Evolutionary conservation across 805 yeast genomes (phyloP).

Genomic region (Priceomyces carsonii): DNA sequence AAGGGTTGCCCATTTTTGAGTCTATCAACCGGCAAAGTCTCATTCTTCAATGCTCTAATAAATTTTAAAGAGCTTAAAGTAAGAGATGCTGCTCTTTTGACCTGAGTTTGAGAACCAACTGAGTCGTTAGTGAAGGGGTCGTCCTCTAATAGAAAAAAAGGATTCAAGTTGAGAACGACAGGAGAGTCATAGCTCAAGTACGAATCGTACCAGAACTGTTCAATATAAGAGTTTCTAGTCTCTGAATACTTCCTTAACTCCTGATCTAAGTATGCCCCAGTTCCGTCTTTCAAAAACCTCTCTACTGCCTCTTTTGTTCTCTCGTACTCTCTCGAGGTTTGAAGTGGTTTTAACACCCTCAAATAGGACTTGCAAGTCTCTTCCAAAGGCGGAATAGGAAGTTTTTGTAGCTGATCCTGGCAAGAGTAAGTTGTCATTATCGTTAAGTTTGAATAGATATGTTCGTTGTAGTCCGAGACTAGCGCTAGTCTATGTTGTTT

Average conservation of each 20-base stretch:
- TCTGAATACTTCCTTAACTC: constrained; percentile 63
- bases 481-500: too few relatives aligned
- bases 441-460: too few relatives aligned
- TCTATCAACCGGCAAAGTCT: constrained; percentile 70
- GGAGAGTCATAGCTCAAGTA: constrained; percentile 85
- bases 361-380: constrained; percentile 70
- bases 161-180: constrained; percentile 88
- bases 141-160: constrained; percentile 86
- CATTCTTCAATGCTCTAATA: constrained; percentile 73
- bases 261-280: constrained; percentile 60
- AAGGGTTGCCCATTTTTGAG: constrained; percentile 62
- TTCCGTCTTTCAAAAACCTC: constrained; percentile 50
- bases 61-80: constrained; percentile 78
- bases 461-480: too few relatives aligned
- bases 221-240: constrained; percentile 76
- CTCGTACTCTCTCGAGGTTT: constrained; percentile 68
- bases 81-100: constrained; percentile 78
- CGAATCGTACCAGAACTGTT: constrained; percentile 93
- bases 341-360: constrained; percentile 73
- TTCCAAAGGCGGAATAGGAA: constrained; percentile 78
- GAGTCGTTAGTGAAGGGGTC: constrained; percentile 75
- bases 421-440: too few relatives aligned
- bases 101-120: constrained; percentile 52
- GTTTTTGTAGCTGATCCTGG: constrained; percentile 59
- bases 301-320: constrained; percentile 60